Conservation (phyloP, 768 basidiomycete genomes). For the Mycena haematopus region DNA sequence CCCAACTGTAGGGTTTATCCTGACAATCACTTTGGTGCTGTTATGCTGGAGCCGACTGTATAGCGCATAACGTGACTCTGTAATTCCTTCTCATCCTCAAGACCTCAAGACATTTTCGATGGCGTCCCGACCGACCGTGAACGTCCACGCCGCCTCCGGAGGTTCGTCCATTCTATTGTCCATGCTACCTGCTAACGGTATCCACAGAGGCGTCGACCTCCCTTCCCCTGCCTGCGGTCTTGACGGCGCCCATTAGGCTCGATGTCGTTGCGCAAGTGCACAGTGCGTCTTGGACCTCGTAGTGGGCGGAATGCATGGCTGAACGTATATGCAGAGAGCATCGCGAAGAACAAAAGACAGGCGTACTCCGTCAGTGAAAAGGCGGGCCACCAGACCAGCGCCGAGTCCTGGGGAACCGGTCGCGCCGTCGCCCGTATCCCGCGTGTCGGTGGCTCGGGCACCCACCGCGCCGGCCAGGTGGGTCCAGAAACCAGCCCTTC, state of each 20-base stretch:
- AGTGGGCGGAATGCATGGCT: slow-evolving; percentile 6
- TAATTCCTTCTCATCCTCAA: slow-evolving; percentile 41
- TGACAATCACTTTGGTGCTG: slow-evolving; percentile 1
- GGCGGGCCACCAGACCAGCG: slow-evolving; percentile 98
- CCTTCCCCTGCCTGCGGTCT: slow-evolving; percentile 91
- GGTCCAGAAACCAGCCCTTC: slow-evolving; percentile 24
- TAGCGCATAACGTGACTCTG: background rate
- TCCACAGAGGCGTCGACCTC: slow-evolving; percentile 81
- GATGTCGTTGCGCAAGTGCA: slow-evolving; percentile 99
- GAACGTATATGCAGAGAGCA: slow-evolving; percentile 71
- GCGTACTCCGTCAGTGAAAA: slow-evolving; percentile 96
- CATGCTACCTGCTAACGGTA: slow-evolving; percentile 26
- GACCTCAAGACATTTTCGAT: slow-evolving; percentile 56
- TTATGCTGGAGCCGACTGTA: slow-evolving; percentile 8
- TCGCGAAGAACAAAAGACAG: slow-evolving; percentile 98
- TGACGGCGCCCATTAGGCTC: slow-evolving; percentile 97
- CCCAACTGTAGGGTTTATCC: too few relatives aligned
- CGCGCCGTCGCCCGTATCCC: slow-evolving; percentile 99
- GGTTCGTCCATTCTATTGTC: slow-evolving; percentile 49
- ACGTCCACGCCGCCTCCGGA: slow-evolving; percentile 78
- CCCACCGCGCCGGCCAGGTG: slow-evolving; percentile 97
- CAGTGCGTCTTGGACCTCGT: slow-evolving; percentile 67
- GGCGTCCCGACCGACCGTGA: slow-evolving; percentile 94
- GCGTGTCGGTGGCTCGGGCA: slow-evolving; percentile 98
- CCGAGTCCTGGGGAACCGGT: slow-evolving; percentile 99